These are phyloP conservation scores for Ashbya aceris DNA, from an alignment of 1,139 yeast genomes.

Conservation along the genomic window DNA sequence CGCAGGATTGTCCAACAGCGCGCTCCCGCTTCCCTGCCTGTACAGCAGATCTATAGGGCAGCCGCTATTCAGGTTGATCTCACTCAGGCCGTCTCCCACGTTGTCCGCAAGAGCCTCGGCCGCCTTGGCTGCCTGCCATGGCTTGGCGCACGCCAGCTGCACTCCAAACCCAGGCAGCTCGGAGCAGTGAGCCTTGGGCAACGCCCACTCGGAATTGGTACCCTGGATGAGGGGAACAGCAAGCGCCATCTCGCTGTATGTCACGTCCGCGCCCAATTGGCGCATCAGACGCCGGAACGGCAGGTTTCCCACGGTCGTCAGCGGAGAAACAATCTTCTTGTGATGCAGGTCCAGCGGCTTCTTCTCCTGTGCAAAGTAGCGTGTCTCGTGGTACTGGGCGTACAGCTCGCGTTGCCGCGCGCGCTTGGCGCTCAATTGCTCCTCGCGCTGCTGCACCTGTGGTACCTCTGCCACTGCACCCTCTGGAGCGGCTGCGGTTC, in stretches of 20 bases:
- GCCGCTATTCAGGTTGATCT: constrained; percentile 87
- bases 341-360: constrained; percentile 54
- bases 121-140: constrained; percentile 90
- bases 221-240: constrained; percentile 78
- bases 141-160: constrained; percentile 85
- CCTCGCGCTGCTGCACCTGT: constrained; percentile 22
- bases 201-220: constrained; percentile 92
- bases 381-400: constrained; percentile 62
- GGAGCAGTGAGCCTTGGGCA: constrained; percentile 75
- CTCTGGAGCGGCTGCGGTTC: constrained; percentile 14
- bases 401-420: constrained; percentile 30
- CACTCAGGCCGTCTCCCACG: constrained; percentile 39
- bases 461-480: constrained; percentile 20
- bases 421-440: constrained; percentile 28
- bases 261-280: constrained; percentile 81
- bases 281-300: constrained; percentile 94
- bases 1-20: constrained; percentile 83
- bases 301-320: constrained; percentile 94
- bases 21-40: constrained; percentile 93
- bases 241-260: constrained; percentile 94
- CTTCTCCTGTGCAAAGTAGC: constrained; percentile 77
- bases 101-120: constrained; percentile 56
- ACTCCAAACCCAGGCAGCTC: constrained; percentile 90
- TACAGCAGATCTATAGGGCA: constrained; percentile 93
- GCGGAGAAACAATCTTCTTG: constrained; percentile 86